Conservation (phyloP, 306 rosid genomes). For the Pyrus pyrifolia region DNA sequence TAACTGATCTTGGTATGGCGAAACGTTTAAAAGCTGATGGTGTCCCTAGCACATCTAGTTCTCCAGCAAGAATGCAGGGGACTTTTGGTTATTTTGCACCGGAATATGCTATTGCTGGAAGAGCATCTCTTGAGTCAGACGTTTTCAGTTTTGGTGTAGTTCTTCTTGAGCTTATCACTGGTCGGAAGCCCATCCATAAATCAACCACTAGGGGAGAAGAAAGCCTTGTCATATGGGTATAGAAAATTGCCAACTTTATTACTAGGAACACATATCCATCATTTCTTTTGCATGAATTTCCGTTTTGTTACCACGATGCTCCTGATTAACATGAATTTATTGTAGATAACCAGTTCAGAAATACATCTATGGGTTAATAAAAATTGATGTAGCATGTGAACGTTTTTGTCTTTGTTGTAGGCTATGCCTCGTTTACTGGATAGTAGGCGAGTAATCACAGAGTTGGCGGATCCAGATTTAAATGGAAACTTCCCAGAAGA, state of each 20-base stretch:
- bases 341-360: not conserved
- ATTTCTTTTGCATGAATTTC: not conserved
- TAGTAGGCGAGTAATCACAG: slow-evolving; percentile 50
- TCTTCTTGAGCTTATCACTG: slow-evolving; percentile 92
- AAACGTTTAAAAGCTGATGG: slow-evolving; percentile 64
- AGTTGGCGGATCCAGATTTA: slow-evolving; percentile 66
- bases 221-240: slow-evolving; percentile 97
- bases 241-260: not conserved
- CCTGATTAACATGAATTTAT: not conserved
- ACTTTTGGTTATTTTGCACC: slow-evolving; percentile 99
- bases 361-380: not conserved
- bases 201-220: slow-evolving; percentile 65
- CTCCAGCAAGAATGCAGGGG: slow-evolving; percentile 93
- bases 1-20: slow-evolving; percentile 98
- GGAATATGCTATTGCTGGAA: slow-evolving; percentile 86
- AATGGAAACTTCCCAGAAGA: slow-evolving; percentile 67
- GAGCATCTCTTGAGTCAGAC: slow-evolving; percentile 84
- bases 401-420: slow-evolving; percentile 37
- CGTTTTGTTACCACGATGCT: not conserved
- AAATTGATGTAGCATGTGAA: not conserved
- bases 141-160: slow-evolving; percentile 97
- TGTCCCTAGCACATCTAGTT: slow-evolving; percentile 62
- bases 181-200: slow-evolving; percentile 76
- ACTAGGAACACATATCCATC: not conserved
- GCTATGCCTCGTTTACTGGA: slow-evolving; percentile 72